Conservation (phyloP, 2,329 filamentous ascomycete genomes). For the Exophiala lecanii-corni region DNA sequence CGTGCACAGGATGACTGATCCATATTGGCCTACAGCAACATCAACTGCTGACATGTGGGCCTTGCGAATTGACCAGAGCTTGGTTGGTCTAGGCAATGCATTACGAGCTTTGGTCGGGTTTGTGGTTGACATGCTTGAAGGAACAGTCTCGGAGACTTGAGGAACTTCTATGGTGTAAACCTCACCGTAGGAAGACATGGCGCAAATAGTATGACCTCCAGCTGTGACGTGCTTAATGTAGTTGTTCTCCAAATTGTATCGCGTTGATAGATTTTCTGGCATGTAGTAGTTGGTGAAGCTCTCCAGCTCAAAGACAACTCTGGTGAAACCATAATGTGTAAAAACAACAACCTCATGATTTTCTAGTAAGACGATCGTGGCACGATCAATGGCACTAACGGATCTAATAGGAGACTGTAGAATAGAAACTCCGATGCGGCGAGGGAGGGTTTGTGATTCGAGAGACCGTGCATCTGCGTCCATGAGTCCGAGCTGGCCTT, state of each 20-base stretch:
- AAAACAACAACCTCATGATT: constrained; percentile 91
- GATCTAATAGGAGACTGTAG: constrained; percentile 68
- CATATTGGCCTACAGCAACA: constrained; percentile 84
- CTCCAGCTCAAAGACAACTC: constrained; percentile 76
- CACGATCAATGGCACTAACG: constrained; percentile 84
- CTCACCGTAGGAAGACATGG: constrained; percentile 77
- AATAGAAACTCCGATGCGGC: constrained; percentile 82
- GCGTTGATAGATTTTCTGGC: constrained; percentile 56
- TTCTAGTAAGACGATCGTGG: constrained; percentile 78
- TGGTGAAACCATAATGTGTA: constrained; percentile 93
- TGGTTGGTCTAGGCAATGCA: constrained; percentile 70
- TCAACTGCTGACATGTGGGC: constrained; percentile 78
- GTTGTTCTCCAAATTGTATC: constrained; percentile 61
- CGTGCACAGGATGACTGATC: constrained; percentile 90
- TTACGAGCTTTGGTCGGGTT: constrained; percentile 87
- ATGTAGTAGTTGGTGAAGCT: constrained; percentile 67
- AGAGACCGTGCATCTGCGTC: constrained; percentile 91
- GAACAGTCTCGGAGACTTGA: constrained; percentile 58
- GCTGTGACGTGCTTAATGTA: constrained; percentile 72
- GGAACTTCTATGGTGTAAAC: constrained; percentile 80
- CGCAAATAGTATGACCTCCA: constrained; percentile 87
- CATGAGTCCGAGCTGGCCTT: constrained; percentile 87
- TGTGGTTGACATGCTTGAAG: constrained; percentile 69
- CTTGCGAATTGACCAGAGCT: constrained; percentile 86
- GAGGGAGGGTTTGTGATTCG: constrained; percentile 73